Base-by-base conservation (phyloP, 2,329 filamentous ascomycete species). In the Ceratocystis cacaofunesta region DNA sequence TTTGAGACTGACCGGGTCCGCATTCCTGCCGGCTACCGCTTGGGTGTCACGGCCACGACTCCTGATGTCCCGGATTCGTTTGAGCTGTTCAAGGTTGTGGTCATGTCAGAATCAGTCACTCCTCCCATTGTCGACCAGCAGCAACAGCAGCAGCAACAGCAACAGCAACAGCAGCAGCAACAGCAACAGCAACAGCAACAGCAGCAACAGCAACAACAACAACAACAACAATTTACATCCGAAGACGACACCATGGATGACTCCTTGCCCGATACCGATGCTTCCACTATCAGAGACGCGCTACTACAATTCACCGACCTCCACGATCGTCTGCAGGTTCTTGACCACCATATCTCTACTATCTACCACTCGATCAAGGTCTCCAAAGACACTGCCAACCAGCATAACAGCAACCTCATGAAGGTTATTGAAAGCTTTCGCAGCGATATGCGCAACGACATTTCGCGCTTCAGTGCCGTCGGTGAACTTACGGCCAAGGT, bases 21-120 rank as follows among this genome's bases (percentile, higher is more conserved):
- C 68, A 81, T 99, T 28, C 94, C 92, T 2, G 71, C 81, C 1
- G 89, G 89, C 70, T 95, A 97, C 78, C 82, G 83, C 73, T 89
- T 96, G 70, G 94, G 94, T 71, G 78, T 99, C 70, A 90, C 88
- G 12, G 94, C 92, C 52, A 89, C 90, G 17, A 92, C 90, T 2
- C 89, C 90, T 36, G 92, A 97, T 70, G 92, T 85, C 71, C 91
- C 94, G 0, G 94, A 99, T 76, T 95, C 90, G 4, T 95, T 96
- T 72, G 94, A 99, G 76, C 75, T 96, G 69, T 94, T 92, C 79
- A 95, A 92, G 74, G 82, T 97, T 72, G 81, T 88, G 44, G 83
- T 94, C 63, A 84, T 86, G 72, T 85, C 82, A 10, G 82, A 84
- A 30, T 73, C 74, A 36, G 71, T 73, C 7, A 71, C 73, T 71